These are phyloP conservation scores for Septoria petroselini DNA, from an alignment of 2,329 filamentous ascomycete species.

Conservation along the genomic window DNA sequence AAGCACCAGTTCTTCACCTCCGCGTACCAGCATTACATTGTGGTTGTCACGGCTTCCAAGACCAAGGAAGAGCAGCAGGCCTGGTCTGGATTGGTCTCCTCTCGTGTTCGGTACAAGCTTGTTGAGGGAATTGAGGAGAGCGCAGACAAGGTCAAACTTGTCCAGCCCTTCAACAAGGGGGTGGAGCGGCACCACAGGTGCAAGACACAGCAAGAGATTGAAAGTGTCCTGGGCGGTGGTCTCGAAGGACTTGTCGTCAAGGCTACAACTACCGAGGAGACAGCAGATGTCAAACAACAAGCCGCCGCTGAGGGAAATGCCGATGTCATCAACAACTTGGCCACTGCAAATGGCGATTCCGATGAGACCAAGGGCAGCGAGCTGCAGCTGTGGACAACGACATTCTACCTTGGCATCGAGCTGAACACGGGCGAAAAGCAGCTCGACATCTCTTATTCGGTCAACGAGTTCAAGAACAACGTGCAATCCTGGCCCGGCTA, in stretches of 20 bases:
- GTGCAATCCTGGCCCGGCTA: conserved; percentile 75
- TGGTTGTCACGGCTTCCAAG: conserved; percentile 76
- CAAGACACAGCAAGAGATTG: conserved; percentile 58
- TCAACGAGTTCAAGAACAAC: conserved; percentile 79
- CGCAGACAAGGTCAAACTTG: conserved; percentile 66
- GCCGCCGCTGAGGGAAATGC: conserved; percentile 43
- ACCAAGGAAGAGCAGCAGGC: conserved; percentile 79
- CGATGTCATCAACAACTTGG: conserved; percentile 34
- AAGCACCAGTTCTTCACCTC: conserved; percentile 91
- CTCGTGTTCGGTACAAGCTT: conserved; percentile 75
- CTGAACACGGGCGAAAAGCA: conserved; percentile 62
- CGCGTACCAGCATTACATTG: conserved; percentile 94
- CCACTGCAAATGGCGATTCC: conserved; percentile 28
- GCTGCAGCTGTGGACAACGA: conserved; percentile 74
- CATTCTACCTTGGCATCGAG: conserved; percentile 89
- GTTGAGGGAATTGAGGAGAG: conserved; percentile 81
- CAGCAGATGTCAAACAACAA: conserved; percentile 48
- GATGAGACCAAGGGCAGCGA: conserved; percentile 43
- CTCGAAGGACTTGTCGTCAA: conserved; percentile 59
- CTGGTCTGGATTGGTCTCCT: conserved; percentile 91
- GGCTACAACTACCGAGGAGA: conserved; percentile 54
- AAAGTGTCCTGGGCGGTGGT: conserved; percentile 60
- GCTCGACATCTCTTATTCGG: conserved; percentile 75
- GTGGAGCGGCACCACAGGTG: conserved; percentile 80
- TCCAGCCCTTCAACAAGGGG: conserved; percentile 89